Conservation (phyloP, 345 rosid genomes). For the Acer saccharum region DNA sequence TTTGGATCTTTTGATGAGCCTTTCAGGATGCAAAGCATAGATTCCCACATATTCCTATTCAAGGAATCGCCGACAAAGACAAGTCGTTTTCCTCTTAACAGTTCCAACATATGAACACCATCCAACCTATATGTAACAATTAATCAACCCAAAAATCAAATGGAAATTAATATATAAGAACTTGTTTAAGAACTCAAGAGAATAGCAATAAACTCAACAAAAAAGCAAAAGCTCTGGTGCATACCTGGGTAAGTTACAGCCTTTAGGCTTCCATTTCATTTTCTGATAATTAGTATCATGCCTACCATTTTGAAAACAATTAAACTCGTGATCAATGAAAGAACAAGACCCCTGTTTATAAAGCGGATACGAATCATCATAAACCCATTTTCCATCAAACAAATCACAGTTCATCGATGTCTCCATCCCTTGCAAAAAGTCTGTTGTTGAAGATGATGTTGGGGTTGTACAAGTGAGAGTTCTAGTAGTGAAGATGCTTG, state of each 20-base stretch:
- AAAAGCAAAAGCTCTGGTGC: no score
- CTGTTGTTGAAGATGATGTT: background rate
- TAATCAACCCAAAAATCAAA: background rate
- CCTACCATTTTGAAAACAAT: conserved; percentile 79
- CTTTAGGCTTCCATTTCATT: conserved; percentile 86
- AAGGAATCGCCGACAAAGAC: conserved; percentile 92
- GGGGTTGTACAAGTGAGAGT: conserved; percentile 8
- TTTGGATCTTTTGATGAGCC: conserved; percentile 57
- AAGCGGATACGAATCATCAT: conserved; percentile 88
- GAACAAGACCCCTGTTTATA: conserved; percentile 90
- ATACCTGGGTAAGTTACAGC: conserved; percentile 86
- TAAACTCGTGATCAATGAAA: conserved; percentile 79
- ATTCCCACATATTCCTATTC: conserved; percentile 98
- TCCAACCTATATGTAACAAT: conserved; percentile 50
- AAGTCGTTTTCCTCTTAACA: conserved; percentile 84
- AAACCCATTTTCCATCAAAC: conserved; percentile 86
- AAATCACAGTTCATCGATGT: conserved; percentile 65
- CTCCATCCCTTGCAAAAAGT: conserved; percentile 24
- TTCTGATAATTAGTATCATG: conserved; percentile 72
- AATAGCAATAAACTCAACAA: background rate
- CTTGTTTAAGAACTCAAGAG: background rate
- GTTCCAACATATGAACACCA: conserved; percentile 59
- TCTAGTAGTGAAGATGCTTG: conserved; percentile 41
- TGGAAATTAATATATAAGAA: background rate
- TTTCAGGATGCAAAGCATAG: conserved; percentile 85